phyloP scores from a whole-genome alignment of 345 rosid genomes.

The Syzygium aqueum region DNA sequence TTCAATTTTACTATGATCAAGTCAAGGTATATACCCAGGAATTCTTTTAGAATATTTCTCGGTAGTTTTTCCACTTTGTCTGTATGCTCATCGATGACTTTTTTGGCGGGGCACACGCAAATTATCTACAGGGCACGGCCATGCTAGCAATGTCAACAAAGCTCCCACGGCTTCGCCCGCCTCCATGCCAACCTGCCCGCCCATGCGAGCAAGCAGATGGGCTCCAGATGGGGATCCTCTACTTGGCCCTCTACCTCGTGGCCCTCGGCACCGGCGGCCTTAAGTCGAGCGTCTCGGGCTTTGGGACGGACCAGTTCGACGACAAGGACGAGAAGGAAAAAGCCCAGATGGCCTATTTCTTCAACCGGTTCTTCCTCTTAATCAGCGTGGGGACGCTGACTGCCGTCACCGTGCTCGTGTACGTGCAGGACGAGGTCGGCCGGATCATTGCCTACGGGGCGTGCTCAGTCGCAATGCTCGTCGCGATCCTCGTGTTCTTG shows the following conservation, averaged over 20 bases:
- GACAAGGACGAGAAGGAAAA: constrained; percentile 52
- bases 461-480: constrained; percentile 49
- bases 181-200: constrained; percentile 32
- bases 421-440: constrained; percentile 51
- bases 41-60: neutral
- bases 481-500: constrained; percentile 44
- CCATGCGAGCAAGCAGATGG: constrained; percentile 44
- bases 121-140: constrained; percentile 50
- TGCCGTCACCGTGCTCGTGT: constrained; percentile 64
- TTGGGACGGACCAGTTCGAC: constrained; percentile 62
- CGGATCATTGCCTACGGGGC: constrained; percentile 54
- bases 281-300: constrained; percentile 62
- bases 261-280: constrained; percentile 68
- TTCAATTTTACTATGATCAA: neutral
- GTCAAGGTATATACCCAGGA: neutral
- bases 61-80: neutral
- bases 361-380: constrained; percentile 55
- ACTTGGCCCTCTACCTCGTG: constrained; percentile 43
- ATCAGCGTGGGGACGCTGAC: constrained; percentile 43
- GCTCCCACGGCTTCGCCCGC: constrained; percentile 60
- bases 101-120: neutral
- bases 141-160: constrained; percentile 48
- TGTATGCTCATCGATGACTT: neutral
- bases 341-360: constrained; percentile 51
- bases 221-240: constrained; percentile 66